Conservation (phyloP, 495 filamentous ascomycete species). For the Penicillium desertorum region DNA sequence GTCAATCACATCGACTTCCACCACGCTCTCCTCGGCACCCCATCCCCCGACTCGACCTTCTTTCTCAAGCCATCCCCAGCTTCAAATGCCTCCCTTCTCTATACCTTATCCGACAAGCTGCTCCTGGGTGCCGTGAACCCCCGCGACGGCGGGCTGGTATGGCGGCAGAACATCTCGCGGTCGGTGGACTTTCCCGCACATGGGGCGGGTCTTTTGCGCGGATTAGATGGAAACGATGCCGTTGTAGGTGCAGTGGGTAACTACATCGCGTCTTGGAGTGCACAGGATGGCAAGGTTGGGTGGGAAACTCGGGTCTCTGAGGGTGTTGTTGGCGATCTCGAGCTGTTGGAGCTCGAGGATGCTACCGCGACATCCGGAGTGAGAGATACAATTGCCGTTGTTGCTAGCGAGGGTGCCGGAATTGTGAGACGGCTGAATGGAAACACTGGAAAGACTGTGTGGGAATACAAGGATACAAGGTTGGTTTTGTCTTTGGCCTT, state of each 20-base stretch:
- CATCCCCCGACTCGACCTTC: constrained; percentile 81
- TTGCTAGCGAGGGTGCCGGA: constrained; percentile 50
- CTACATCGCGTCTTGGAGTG: constrained; percentile 78
- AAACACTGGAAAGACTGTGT: constrained; percentile 68
- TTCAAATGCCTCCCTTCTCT: constrained; percentile 85
- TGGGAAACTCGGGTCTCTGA: constrained; percentile 63
- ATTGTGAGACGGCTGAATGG: constrained; percentile 70
- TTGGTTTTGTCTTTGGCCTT: constrained; percentile 19
- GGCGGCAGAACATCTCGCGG: constrained; percentile 71
- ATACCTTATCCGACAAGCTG: constrained; percentile 79
- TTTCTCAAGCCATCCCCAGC: constrained; percentile 81
- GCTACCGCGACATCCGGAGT: constrained; percentile 37
- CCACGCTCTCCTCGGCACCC: constrained; percentile 79
- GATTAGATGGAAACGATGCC: constrained; percentile 69
- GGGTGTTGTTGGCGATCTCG: constrained; percentile 70
- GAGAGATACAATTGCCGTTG: constrained; percentile 73
- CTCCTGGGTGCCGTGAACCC: constrained; percentile 89
- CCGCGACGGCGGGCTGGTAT: constrained; percentile 76
- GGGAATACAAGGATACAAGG: constrained; percentile 71
- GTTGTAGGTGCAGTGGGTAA: constrained; percentile 68
- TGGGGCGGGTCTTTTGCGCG: constrained; percentile 58
- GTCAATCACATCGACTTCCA: constrained; percentile 93
- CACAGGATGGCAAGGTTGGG: constrained; percentile 70
- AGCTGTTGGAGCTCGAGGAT: constrained; percentile 73
- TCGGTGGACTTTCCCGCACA: constrained; percentile 31